Base-by-base conservation (phyloP, 2,329 filamentous ascomycete genomes). In the Hymenoscyphus scutula region DNA sequence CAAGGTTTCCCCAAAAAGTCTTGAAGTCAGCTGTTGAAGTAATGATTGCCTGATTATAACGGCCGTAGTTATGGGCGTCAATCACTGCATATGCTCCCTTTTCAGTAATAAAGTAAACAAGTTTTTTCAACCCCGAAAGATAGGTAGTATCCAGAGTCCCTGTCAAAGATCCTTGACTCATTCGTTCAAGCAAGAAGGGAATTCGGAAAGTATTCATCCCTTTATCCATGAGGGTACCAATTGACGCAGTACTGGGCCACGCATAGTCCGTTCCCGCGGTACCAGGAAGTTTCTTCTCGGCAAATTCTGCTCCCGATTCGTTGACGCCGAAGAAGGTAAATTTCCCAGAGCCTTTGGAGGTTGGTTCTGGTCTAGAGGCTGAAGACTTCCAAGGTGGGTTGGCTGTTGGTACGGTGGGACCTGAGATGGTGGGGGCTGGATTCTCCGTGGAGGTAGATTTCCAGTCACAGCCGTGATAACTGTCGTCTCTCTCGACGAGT, bases 221-320 rank as follows among this genome's bases (percentile, higher is more conserved):
- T 7, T 54, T 54, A 11, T 17, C 23, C 51, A 54, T 54, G 25
- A 54, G 51, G 1, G 17, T 54, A 8, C 51, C 51, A 11, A 54
- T 54, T 4, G 51, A 27, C 29, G 25, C 51, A 2, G 51, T 30
- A 23, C 51, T 54, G 1, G 85, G 84, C 80, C 84, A 89, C 27
- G 77, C 85, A 70, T 82, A 89, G 67, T 89, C 83, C 60, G 78
- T 87, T n/a, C 66, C 32, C 64, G 58, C 5, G 27, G 60, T 48
- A 10, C 86, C 86, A 1, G 86, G 85, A 38, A 87, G 76, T 19
- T 23, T 23, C 27, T 71, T 75, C 62, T 82, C 77, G 41, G 85
- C 85, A 64, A 89, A 89, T 67, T 89, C 86, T 45, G 85, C 84
- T 11, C 85, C 85, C n/a, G 83, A 81, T 71, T 87, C 71, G 57